These are phyloP conservation scores for Dioscorea alata DNA, from an alignment of 106 monocot genomes.

Conservation along the genomic window DNA sequence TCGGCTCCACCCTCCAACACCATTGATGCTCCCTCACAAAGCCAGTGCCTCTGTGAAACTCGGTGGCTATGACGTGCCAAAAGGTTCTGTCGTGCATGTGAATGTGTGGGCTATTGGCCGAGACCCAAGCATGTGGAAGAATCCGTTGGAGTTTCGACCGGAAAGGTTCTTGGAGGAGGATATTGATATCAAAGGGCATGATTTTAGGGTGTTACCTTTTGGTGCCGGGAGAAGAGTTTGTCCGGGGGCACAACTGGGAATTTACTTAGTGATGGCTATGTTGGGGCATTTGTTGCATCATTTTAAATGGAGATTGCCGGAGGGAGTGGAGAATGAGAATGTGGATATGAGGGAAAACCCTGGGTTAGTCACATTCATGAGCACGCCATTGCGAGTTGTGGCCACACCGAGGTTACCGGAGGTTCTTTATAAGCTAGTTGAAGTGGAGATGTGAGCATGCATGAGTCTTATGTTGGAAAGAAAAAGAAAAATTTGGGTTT, in stretches of 20 bases:
- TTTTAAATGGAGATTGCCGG: conserved; percentile 61
- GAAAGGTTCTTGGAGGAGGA: conserved; percentile 84
- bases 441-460: conserved; percentile 32
- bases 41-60: conserved; percentile 53
- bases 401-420: conserved; percentile 54
- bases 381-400: conserved; percentile 51
- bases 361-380: conserved; percentile 89
- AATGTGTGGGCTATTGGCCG: conserved; percentile 92
- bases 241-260: conserved; percentile 88
- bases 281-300: conserved; percentile 86
- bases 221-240: conserved; percentile 90
- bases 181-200: conserved; percentile 81
- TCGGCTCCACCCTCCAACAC: conserved; percentile 88
- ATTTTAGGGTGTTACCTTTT: conserved; percentile 81
- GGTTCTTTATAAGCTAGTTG: conserved; percentile 40
- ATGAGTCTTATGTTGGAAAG: too few relatives aligned
- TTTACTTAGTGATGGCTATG: conserved; percentile 83
- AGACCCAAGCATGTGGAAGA: conserved; percentile 61
- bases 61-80: conserved; percentile 81
- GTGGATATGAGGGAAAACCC: conserved; percentile 79
- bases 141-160: conserved; percentile 60
- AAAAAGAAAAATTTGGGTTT: too few relatives aligned
- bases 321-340: conserved; percentile 46
- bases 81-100: conserved; percentile 69
- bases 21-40: conserved; percentile 93